Evolutionary conservation across 177 flowering plant species (phyloP), one percentile per base, ranked within the genome.

Genomic region (Vitis hybrid): DNA sequence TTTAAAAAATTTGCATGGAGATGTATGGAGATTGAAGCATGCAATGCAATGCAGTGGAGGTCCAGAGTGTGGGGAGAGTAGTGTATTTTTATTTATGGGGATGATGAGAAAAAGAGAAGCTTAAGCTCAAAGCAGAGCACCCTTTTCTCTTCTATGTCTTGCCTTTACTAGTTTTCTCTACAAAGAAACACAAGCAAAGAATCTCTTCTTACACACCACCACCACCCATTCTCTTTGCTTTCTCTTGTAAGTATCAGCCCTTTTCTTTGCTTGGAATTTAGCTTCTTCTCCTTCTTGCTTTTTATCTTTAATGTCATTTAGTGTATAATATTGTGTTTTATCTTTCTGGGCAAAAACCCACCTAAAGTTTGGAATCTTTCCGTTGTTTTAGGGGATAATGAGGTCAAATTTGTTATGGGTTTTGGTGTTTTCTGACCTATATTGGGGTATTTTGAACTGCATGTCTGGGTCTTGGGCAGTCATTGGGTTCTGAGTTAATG

Each of bases 361-460:
- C 67, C 73, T 70, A 71, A 82, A 85, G 86, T 74, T 81, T 76
- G 78, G 86, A 86, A 85, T 89, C 84, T 82, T 54, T 78, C 68
- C 66, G 63, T 61, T 6, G n/a, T 81, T 71, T 76, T 71, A 30
- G 58, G 48, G 76, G 70, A 68, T 71, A 56, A 75, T 77, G 79
- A 17, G 70, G 40, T 63, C 73, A 73, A 78, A 65, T 74, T 49
- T 55, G 13, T 49, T 30, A 11, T 66, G 55, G 64, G 32, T 70
- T 18, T 64, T 71, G 67, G 32, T 62, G 23, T 70, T 64, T 54
- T 26, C 63, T 60, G 45, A 12, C 40, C 48, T 4, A 18, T 34
- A 11, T n/a, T 60, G 30, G 30, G 30, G 30, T 26, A 26, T 26
- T 26, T 26, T 26, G 30, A 26, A 26, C 30, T 26, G 30, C 30